Evolutionary conservation across 164 flowering plant species (phyloP).

Genomic region (Tinospora cordifolia): DNA sequence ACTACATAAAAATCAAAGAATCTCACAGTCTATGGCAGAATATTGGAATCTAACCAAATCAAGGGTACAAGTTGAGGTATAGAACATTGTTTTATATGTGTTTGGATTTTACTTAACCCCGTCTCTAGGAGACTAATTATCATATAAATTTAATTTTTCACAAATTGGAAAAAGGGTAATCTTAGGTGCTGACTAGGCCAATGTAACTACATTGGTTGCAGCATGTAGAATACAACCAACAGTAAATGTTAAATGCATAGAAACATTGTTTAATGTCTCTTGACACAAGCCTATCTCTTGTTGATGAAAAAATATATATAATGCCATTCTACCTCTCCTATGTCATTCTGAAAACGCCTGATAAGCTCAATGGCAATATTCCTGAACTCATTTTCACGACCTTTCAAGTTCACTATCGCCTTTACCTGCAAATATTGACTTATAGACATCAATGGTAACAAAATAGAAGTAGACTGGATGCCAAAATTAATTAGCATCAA

Average conservation of each 20-base stretch:
- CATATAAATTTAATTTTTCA: no score
- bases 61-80: no score
- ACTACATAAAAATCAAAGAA: no score
- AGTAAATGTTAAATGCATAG: neutral
- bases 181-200: no score
- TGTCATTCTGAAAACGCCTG: slow-evolving; percentile 66
- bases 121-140: no score
- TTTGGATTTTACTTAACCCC: no score
- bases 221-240: no score
- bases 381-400: slow-evolving; percentile 78
- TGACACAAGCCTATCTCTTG: neutral
- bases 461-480: neutral
- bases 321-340: slow-evolving; percentile 66
- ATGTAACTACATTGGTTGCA: no score
- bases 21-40: no score
- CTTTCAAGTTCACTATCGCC: slow-evolving; percentile 76
- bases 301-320: neutral
- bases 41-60: no score
- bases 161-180: no score
- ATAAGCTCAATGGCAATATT: slow-evolving; percentile 80
- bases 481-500: neutral
- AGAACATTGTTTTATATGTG: no score
- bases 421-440: slow-evolving; percentile 58
- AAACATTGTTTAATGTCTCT: neutral
- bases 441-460: slow-evolving; percentile 8